phyloP scores from a whole-genome alignment of 495 filamentous ascomycete genomes.

The Thermothielavioides terrestris region DNA sequence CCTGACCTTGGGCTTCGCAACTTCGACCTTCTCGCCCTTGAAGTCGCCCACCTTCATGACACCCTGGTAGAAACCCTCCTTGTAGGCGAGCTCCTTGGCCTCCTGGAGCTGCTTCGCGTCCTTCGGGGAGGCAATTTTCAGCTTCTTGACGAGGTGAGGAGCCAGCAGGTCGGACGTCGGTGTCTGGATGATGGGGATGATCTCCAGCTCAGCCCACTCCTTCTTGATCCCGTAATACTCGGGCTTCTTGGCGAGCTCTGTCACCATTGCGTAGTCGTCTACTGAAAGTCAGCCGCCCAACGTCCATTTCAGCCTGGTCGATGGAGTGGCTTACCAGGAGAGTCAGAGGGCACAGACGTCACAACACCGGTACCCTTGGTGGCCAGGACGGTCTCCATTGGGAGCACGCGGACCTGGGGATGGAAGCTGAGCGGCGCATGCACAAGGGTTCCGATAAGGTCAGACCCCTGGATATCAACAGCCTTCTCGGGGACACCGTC shows the following conservation, averaged over 20 bases:
- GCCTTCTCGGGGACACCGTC: slow-evolving; percentile 69
- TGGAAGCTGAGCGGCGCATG: slow-evolving; percentile 87
- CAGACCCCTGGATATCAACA: slow-evolving; percentile 62
- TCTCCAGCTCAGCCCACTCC: slow-evolving; percentile 89
- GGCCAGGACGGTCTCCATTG: slow-evolving; percentile 87
- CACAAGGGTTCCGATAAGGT: slow-evolving; percentile 75
- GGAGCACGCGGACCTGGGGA: slow-evolving; percentile 73
- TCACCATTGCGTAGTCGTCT: slow-evolving; percentile 86
- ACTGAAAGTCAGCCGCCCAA: neutral
- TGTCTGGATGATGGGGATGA: slow-evolving; percentile 81
- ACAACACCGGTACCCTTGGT: slow-evolving; percentile 96
- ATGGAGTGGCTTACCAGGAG: slow-evolving; percentile 38
- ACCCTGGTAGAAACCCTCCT: slow-evolving; percentile 95
- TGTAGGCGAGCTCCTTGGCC: slow-evolving; percentile 94
- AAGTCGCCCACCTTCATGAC: slow-evolving; percentile 85
- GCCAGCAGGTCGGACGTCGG: slow-evolving; percentile 82
- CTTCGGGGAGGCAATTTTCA: slow-evolving; percentile 96
- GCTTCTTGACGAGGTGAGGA: slow-evolving; percentile 71
- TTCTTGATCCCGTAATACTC: slow-evolving; percentile 95
- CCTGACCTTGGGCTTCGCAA: slow-evolving; percentile 78
- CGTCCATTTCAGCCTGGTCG: neutral
- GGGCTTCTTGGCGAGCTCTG: slow-evolving; percentile 89
- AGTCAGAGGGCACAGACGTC: slow-evolving; percentile 89
- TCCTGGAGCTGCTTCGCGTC: slow-evolving; percentile 81
- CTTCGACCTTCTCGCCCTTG: slow-evolving; percentile 75